A percentile compares a stretch with the other conserved stretches of the same genome.
Evolutionary conservation across 176 grass and related monocot species (phyloP).

Genomic region (Rhynchospora breviuscula): DNA sequence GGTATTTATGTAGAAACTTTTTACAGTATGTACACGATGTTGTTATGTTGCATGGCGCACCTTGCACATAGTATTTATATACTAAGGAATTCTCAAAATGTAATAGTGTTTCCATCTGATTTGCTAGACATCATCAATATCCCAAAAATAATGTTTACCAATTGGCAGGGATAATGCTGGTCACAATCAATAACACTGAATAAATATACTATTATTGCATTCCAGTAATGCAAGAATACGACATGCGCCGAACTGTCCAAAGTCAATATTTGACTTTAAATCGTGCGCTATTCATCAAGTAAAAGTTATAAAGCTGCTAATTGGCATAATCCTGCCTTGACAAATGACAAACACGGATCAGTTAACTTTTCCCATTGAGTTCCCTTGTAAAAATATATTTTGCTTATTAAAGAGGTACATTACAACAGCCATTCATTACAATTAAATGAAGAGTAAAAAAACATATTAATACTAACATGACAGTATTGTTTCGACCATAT

Average conservation of each 20-base stretch:
- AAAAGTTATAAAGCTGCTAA: background rate
- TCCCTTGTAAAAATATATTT: background rate
- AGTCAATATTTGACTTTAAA: slow-evolving; percentile 4
- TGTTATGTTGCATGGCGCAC: too few species aligned
- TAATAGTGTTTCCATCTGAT: background rate
- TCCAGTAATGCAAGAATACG: slow-evolving; percentile 7
- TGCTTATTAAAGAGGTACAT: background rate
- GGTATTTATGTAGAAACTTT: background rate
- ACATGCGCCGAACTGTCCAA: slow-evolving; percentile 11
- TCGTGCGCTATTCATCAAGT: background rate
- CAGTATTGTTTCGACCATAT: background rate
- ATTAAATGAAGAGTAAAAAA: background rate
- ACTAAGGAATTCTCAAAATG: background rate
- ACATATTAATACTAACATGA: background rate
- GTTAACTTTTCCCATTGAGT: background rate
- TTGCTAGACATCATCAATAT: background rate
- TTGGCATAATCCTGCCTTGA: background rate
- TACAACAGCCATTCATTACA: background rate
- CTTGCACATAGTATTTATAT: background rate
- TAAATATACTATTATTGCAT: background rate
- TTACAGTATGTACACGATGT: too few species aligned
- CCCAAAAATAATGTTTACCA: background rate
- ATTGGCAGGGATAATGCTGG: background rate
- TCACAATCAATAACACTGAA: background rate
- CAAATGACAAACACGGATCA: background rate